Evolutionary conservation across 805 yeast species (phyloP), one percentile per base, ranked within the genome.

Genomic region (Komagataella pastoris): DNA sequence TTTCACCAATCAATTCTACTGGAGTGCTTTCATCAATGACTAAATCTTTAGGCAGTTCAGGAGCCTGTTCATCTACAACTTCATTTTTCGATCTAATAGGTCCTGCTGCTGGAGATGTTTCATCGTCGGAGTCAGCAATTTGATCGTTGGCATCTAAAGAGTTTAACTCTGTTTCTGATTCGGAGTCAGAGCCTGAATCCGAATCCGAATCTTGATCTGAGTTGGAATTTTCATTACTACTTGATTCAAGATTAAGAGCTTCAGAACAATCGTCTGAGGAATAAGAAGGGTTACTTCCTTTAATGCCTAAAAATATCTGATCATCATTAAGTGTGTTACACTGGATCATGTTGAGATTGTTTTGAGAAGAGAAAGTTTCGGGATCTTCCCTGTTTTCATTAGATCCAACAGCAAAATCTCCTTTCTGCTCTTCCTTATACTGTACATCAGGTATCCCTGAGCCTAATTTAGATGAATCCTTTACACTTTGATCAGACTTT

Each of bases 11-110:
- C 24, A 72, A 75, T 55, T 87, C 86, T 12, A 90, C 76, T 0
- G 84, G 81, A 2, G 88, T 81, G 6, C 67, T 66, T n/a, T 70
- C 75, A 1, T 75, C 75, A 19, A 91, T 74, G 12, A 59, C 61
- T 56, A 83, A 86, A 52, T 75, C 87, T 10, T 73, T 78, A 0
- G 96, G 95, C 2, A 91, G 64, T 19, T 68, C 67, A 0, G 85
- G 83, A 0, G 88, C 84, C 0, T 68, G 70, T 58, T 83, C 96
- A 51, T 87, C 88, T 0, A 67, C 57, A 2, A 82, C 65, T 60
- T 91, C 98, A 61, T 91, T 84, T 54, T 81, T 83, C 1, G 97
- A 88, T 30, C 71, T 64, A 19, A 91, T 85, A 0, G 96, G 95
- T 0, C 80, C 88, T 1, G 65, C 67, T 3, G 67, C 64, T 30